These are phyloP conservation scores for Lentinula detonsa DNA, from an alignment of 768 basidiomycete species.

Conservation along the genomic window DNA sequence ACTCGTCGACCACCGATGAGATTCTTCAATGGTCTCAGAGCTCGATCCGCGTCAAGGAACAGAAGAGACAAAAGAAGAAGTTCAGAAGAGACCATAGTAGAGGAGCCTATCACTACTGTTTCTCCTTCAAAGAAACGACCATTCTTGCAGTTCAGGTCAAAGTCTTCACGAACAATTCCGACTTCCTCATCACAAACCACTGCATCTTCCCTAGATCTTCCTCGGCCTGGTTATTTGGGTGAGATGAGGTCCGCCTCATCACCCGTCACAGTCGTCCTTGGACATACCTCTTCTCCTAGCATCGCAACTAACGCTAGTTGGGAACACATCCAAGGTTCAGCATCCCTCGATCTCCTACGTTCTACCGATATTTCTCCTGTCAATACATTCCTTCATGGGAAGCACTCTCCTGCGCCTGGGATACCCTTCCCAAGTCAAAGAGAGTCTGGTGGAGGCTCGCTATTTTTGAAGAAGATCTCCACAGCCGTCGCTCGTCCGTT, in stretches of 20 bases:
- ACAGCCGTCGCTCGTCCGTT: neutral
- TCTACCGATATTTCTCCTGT: neutral
- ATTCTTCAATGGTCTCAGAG: neutral
- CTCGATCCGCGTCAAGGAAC: conserved; percentile 1
- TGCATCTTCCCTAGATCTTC: neutral
- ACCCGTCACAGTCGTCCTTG: neutral
- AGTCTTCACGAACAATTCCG: neutral
- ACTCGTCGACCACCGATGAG: neutral
- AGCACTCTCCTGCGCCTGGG: neutral
- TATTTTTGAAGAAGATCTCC: neutral
- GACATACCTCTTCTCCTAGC: neutral
- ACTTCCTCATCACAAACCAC: neutral
- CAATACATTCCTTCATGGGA: conserved; percentile 3
- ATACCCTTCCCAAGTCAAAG: neutral
- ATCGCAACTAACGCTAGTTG: neutral
- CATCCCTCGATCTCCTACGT: neutral
- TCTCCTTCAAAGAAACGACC: conserved; percentile 2
- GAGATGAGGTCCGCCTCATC: neutral
- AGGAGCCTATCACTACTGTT: neutral
- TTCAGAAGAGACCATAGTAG: neutral
- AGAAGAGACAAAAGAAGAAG: neutral
- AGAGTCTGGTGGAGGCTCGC: neutral
- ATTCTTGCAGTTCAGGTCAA: neutral
- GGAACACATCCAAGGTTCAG: neutral
- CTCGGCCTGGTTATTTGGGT: neutral